Conservation (phyloP, 306 rosid genomes). For the Hippophae tibetana region DNA sequence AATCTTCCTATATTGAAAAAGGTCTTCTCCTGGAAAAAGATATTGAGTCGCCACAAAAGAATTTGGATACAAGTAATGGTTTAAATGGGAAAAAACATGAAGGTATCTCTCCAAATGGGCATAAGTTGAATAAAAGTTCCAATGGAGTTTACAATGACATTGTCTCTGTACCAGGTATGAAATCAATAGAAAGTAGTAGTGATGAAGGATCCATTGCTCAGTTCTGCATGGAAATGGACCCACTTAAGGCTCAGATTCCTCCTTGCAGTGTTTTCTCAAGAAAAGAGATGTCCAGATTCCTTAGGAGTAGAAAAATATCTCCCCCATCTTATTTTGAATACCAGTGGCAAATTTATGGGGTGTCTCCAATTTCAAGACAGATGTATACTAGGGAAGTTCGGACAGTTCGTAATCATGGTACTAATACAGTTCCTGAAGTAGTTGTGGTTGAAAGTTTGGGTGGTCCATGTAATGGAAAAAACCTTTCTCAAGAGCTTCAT, state of each 20-base stretch:
- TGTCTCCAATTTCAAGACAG: conserved; percentile 30
- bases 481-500: conserved; percentile 25
- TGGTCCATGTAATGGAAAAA: conserved; percentile 28
- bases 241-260: conserved; percentile 77
- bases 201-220: conserved; percentile 28
- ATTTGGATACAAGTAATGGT: conserved; percentile 20
- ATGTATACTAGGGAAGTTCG: conserved; percentile 16
- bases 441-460: conserved; percentile 35
- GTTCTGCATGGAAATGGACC: conserved; percentile 40
- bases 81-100: conserved; percentile 22
- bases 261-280: conserved; percentile 62
- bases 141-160: conserved; percentile 27
- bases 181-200: conserved; percentile 27
- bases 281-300: conserved; percentile 60
- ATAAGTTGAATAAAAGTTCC: conserved; percentile 17
- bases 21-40: conserved; percentile 27
- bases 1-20: conserved; percentile 23
- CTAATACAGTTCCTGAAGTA: conserved; percentile 20
- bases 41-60: conserved; percentile 30
- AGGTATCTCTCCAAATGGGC: conserved; percentile 18
- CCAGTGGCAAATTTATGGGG: conserved; percentile 32
- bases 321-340: conserved; percentile 37
- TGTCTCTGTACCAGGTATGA: conserved; percentile 26
- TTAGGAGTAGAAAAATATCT: conserved; percentile 40
- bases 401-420: conserved; percentile 19